These are phyloP conservation scores for Nakazawaea populi DNA, from an alignment of 805 yeast genomes.

Conservation along the genomic window DNA sequence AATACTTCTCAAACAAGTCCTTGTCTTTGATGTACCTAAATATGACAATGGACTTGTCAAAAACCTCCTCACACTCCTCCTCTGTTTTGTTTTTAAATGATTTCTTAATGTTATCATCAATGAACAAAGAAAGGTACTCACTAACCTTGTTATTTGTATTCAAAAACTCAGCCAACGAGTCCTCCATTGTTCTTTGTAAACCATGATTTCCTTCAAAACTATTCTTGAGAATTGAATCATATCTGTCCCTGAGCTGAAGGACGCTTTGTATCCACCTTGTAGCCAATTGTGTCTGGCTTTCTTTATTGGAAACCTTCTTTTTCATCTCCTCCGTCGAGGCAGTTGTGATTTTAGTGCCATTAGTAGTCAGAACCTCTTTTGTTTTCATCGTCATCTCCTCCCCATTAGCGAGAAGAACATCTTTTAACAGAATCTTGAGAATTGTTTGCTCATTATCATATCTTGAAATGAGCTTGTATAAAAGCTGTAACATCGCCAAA, in stretches of 20 bases:
- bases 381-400: conserved; percentile 24
- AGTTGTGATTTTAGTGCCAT: too few species aligned
- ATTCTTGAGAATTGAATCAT: conserved; percentile 37
- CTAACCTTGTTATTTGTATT: conserved; percentile 42
- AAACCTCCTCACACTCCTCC: conserved; percentile 37
- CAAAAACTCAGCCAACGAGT: conserved; percentile 56
- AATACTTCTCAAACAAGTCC: conserved; percentile 79
- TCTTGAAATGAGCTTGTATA: conserved; percentile 45
- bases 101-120: conserved; percentile 53
- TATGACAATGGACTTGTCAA: conserved; percentile 53
- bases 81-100: conserved; percentile 40
- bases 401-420: conserved; percentile 43
- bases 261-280: conserved; percentile 62
- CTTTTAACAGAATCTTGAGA: conserved; percentile 41
- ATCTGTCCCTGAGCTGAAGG: conserved; percentile 43
- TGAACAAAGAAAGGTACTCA: conserved; percentile 50
- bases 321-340: conserved; percentile 9
- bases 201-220: conserved; percentile 45
- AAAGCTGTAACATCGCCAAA: conserved; percentile 34
- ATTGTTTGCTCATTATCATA: conserved; percentile 49
- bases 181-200: conserved; percentile 49
- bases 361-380: conserved; percentile 10
- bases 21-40: conserved; percentile 72
- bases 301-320: conserved; percentile 19
- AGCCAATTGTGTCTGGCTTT: conserved; percentile 47